Evolutionary conservation across 768 basidiomycete genomes (phyloP), one percentile per base, ranked within the genome.

Genomic region (Pulveroboletus sp.): DNA sequence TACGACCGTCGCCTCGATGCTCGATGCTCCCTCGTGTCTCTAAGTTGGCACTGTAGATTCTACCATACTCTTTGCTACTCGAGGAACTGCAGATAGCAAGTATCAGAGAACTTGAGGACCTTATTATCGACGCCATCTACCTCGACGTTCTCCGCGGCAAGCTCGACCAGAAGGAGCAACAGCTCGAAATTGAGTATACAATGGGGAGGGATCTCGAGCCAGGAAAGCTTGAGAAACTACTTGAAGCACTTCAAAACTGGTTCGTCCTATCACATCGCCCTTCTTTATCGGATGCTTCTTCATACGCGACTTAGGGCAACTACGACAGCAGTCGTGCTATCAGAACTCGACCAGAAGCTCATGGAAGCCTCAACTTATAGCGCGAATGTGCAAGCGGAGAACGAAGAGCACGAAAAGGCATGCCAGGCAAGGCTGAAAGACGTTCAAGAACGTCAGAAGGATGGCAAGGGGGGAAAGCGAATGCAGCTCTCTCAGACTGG

Each of bases 121-220:
- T 97, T 56, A 89, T 98, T 64, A 98, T 99, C 67, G 93, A 97
- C 61, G 89, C 89, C 10, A 93, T 97, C 68, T 98, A 97, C 70
- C 82, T 89, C 36, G 88, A 91, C 65, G 74, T 96, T 35, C 76
- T 99, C 33, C 82, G 83, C 43, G 95, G 93, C 9, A 93, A 90
- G 63, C 84, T 99, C 43, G 93, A 97, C 69, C 95, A 97, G 70
- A 89, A 90, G 65, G 80, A 89, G 58, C 81, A 84, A 56, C 85
- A 92, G 57, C 76, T 98, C 50, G 89, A 95, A 67, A 83, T 98
- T 32, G 89, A 95, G 68, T 93, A 91, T 62, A 90, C 88, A 0
- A 84, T 93, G 76, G 95, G 95, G 0, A 71, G 95, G 47, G 95
- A 99, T 69, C 72, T 98, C n/a, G 84, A 85, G 45, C 84, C 86